Conservation (phyloP, 2,329 filamentous ascomycete species). For the Epichloe brachyelytri region DNA sequence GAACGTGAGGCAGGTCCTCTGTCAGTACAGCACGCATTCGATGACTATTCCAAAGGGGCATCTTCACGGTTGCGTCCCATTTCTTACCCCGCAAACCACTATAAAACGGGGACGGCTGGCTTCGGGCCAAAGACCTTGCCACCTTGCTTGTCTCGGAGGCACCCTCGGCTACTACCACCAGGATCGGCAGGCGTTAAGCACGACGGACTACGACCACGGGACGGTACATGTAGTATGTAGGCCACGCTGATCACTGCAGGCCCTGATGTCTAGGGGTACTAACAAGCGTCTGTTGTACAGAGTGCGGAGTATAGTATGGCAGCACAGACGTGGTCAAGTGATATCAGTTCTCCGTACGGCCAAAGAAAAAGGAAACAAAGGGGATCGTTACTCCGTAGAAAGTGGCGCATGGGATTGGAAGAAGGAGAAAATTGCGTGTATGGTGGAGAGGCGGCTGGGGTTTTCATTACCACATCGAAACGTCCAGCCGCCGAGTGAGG, state of each 20-base stretch:
- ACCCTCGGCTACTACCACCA: neutral
- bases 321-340: too few relatives aligned
- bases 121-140: neutral
- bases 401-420: too few relatives aligned
- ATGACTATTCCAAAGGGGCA: neutral
- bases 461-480: slow-evolving; percentile 9
- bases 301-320: neutral
- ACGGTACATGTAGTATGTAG: too few relatives aligned
- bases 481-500: neutral
- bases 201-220: neutral
- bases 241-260: too few relatives aligned
- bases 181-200: neutral
- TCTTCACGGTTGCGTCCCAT: neutral
- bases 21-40: too few relatives aligned
- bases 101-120: neutral
- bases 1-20: too few relatives aligned
- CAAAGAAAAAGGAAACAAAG: too few relatives aligned
- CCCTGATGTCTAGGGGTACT: too few relatives aligned
- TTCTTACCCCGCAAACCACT: slow-evolving; percentile 2
- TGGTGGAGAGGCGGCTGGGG: neutral
- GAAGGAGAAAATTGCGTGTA: neutral
- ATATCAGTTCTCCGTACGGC: too few relatives aligned
- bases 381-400: too few relatives aligned
- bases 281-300: neutral
- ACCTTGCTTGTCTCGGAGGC: neutral